Evolutionary conservation across 116 monocot species (phyloP), one percentile per base, ranked within the genome.

Genomic region (Phalaenopsis hybrid): DNA sequence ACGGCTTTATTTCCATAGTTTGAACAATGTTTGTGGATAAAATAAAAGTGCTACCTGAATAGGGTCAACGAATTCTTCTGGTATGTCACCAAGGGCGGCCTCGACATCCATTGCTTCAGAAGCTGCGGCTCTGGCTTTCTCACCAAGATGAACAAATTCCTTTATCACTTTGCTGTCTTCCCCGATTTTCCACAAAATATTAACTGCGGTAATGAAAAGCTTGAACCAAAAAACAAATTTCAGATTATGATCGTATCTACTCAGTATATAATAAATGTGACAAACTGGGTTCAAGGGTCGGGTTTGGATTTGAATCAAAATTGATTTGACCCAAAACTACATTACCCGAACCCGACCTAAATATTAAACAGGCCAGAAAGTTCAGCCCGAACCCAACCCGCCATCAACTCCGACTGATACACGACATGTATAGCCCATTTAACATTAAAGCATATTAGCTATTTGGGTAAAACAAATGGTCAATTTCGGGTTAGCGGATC

Each of bases 31-130:
- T 72, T 23, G 15, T n/a, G 25, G 25, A 72, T n/a, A 34, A 72
- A 15, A 15, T 31, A 37, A 37, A 72, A 72, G 2, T 78, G 41
- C 0, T 82, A 98, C 97, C 97, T 98, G 97, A 84, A 98, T 98
- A 44, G 97, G 97, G 77, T 98, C 97, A 25, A 98, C 85, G 81
- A 98, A 98, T 89, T 98, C 97, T 78, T 98, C 97, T 48, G 97
- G 97, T 78, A 98, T 95, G 63, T 98, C 97, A 16, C 97, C 97
- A 81, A 98, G 97, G n/a, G 78, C 81, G 73, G 90, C 91, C 85
- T 98, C 97, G 58, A 92, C 85, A 92, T 98, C 94, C 92, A 89
- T 85, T 18, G 97, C 97, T 84, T 94, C 93, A 83, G 93, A 87
- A 75, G 97, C 94, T 44, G 97, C 95, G 77, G 82, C 67, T 92